phyloP scores from a whole-genome alignment of 345 rosid genomes.

The Boechera stricta region DNA sequence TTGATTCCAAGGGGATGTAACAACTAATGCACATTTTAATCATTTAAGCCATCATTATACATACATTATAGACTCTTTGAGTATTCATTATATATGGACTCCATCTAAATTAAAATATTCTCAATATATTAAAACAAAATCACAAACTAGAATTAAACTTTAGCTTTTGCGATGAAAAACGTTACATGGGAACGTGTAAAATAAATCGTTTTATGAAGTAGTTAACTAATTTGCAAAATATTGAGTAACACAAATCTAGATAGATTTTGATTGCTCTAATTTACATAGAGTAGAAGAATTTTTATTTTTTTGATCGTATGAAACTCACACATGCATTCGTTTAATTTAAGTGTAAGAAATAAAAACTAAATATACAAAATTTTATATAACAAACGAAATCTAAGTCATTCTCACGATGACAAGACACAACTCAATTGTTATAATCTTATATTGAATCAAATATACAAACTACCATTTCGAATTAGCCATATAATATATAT shows the following conservation, averaged over 20 bases:
- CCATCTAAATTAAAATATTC: constrained; percentile 13
- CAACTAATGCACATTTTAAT: constrained; percentile 31
- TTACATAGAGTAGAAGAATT: neutral
- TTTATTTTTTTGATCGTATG: neutral
- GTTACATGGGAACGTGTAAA: neutral
- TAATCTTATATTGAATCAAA: neutral
- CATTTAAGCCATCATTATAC: constrained; percentile 25
- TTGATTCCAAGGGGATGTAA: constrained; percentile 35
- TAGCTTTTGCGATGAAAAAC: neutral
- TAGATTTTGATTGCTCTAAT: neutral
- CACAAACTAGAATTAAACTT: neutral
- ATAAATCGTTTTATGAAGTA: neutral
- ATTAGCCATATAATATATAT: neutral
- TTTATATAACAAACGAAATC: neutral
- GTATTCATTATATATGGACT: constrained; percentile 22
- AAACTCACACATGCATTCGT: neutral
- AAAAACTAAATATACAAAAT: neutral
- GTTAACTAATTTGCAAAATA: neutral
- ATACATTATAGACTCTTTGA: constrained; percentile 26
- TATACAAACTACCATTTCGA: neutral
- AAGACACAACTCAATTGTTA: neutral
- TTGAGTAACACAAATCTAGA: neutral
- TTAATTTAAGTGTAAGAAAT: neutral
- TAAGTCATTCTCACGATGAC: neutral
- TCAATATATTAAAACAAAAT: neutral